Percentiles rank a stretch among this genome's conserved stretches.
Conservation (phyloP, 1,284 basidiomycete species). For the Ceratobasidium sp. region DNA sequence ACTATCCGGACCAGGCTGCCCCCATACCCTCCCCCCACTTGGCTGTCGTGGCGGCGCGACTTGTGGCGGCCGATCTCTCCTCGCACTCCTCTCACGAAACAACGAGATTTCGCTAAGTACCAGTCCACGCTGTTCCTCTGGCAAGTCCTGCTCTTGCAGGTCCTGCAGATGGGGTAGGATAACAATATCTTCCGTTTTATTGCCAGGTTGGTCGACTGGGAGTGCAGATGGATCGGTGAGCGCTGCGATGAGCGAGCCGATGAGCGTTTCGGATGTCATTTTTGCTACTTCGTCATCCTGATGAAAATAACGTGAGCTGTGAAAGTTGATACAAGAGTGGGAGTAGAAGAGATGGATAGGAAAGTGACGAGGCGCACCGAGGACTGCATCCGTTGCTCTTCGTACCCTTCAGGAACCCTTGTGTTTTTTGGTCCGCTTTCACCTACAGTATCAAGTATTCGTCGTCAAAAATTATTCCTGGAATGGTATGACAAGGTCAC, state of each 20-base stretch:
- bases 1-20: conserved; percentile 43
- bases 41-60: conserved; percentile 57
- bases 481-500: conserved; percentile 54
- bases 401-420: conserved; percentile 84
- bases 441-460: conserved; percentile 62
- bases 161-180: conserved; percentile 96
- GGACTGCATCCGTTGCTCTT: conserved; percentile 78
- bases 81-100: conserved; percentile 87
- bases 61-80: conserved; percentile 71
- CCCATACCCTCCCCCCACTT: conserved; percentile 40
- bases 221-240: conserved; percentile 60
- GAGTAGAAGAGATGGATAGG: not conserved
- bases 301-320: not conserved
- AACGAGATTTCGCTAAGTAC: conserved; percentile 95
- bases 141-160: conserved; percentile 92
- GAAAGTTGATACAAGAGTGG: not conserved
- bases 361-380: conserved; percentile 65
- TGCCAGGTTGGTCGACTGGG: conserved; percentile 69
- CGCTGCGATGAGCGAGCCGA: conserved; percentile 52
- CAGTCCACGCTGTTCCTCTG: conserved; percentile 90
- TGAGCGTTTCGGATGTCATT: conserved; percentile 53
- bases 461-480: not conserved
- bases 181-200: conserved; percentile 63
- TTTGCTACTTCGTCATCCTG: conserved; percentile 75
- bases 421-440: conserved; percentile 94